Evolutionary conservation across 1,284 basidiomycete species (phyloP).

Genomic region (Cutaneotrichosporon dermatis): DNA sequence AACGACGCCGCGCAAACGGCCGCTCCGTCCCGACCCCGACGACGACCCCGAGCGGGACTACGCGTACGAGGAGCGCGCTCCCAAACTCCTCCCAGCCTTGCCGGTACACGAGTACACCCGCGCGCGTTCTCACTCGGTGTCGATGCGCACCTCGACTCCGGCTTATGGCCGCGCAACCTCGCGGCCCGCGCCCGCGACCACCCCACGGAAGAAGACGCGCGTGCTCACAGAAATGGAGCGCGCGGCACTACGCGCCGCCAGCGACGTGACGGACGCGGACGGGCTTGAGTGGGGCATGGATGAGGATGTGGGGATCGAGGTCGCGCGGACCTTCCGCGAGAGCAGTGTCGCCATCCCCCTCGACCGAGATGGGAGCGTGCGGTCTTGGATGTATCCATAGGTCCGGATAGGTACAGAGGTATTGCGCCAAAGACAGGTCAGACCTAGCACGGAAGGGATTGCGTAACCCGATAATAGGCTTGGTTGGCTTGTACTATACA

Average conservation of each 20-base stretch:
- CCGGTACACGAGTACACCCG: not conserved
- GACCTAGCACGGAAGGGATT: too few species aligned
- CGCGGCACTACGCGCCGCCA: constrained; percentile 5
- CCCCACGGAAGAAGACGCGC: constrained; percentile 14
- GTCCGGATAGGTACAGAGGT: too few species aligned
- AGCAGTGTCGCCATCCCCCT: constrained; percentile 24
- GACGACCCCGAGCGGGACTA: not conserved
- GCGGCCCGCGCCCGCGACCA: not conserved
- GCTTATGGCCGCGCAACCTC: not conserved
- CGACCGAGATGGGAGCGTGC: not conserved
- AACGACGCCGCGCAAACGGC: constrained; percentile 7
- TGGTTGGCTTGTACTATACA: too few species aligned
- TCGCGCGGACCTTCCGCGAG: constrained; percentile 31
- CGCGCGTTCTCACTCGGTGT: not conserved
- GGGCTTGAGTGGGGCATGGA: constrained; percentile 41
- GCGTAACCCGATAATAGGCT: too few species aligned
- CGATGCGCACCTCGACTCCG: not conserved
- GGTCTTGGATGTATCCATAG: not conserved
- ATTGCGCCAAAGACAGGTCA: too few species aligned
- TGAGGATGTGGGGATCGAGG: constrained; percentile 30
- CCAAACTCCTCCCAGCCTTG: too few species aligned
- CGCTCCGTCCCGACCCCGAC: not conserved
- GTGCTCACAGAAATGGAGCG: constrained; percentile 12
- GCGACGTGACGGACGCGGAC: constrained; percentile 19
- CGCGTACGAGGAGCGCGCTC: too few species aligned